A percentile compares a stretch with the other conserved stretches of the same genome.
These are phyloP conservation scores for Salix suchowensis DNA, from an alignment of 345 rosid species.

Conservation along the genomic window DNA sequence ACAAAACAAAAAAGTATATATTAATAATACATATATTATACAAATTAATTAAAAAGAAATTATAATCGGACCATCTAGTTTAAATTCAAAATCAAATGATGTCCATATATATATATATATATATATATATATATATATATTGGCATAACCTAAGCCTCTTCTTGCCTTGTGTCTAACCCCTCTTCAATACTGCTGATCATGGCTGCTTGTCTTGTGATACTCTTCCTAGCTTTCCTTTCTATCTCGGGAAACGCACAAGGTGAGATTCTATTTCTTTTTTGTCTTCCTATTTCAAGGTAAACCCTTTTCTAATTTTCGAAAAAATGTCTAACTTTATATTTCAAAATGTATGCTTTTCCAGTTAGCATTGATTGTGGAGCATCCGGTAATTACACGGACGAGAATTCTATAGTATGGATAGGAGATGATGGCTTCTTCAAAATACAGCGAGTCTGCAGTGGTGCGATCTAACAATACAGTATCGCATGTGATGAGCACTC, in stretches of 20 bases:
- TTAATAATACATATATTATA: no score
- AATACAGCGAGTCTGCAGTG: not conserved
- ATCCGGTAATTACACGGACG: not conserved
- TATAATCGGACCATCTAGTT: no score
- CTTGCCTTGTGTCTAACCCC: not conserved
- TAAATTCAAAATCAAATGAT: no score
- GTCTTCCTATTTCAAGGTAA: not conserved
- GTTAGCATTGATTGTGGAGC: slow-evolving; percentile 21
- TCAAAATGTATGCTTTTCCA: slow-evolving; percentile 1
- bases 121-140: no score
- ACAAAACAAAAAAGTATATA: no score
- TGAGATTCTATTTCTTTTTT: not conserved
- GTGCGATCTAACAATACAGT: not conserved
- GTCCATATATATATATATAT: no score
- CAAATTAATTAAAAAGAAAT: no score
- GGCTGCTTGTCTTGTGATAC: slow-evolving; percentile 10
- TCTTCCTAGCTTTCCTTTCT: slow-evolving; percentile 15
- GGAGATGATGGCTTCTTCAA: slow-evolving; percentile 14
- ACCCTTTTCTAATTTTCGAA: not conserved
- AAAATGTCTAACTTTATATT: not conserved
- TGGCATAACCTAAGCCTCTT: not conserved
- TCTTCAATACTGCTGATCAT: not conserved
- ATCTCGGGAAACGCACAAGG: slow-evolving; percentile 21
- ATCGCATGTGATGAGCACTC: slow-evolving; percentile 12
- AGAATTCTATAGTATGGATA: slow-evolving; percentile 8